These are phyloP conservation scores for Rhynchosporium agropyri DNA, from an alignment of 2,329 filamentous ascomycete genomes.

Conservation along the genomic window DNA sequence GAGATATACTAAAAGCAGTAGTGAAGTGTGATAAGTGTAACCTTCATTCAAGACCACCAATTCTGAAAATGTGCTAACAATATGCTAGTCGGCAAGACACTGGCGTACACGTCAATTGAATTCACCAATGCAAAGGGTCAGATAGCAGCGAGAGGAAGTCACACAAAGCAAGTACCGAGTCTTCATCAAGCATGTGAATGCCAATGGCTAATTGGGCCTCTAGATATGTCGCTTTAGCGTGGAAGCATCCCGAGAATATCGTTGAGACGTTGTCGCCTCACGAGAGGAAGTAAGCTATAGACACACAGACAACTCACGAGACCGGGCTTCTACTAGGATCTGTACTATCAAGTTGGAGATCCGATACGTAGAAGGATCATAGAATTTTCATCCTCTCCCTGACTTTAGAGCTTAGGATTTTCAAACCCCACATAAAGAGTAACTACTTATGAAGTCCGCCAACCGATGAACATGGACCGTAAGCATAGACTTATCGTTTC, in stretches of 20 bases:
- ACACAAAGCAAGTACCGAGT: constrained; percentile 60
- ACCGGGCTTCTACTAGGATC: too few relatives aligned
- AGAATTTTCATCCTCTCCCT: too few relatives aligned
- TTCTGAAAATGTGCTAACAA: background rate
- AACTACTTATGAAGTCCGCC: too few relatives aligned
- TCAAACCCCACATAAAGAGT: too few relatives aligned
- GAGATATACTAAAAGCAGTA: constrained; percentile 57
- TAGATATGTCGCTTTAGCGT: constrained; percentile 43
- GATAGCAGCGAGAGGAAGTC: constrained; percentile 63
- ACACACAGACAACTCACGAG: background rate
- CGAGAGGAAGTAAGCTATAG: constrained; percentile 17
- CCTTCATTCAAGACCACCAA: background rate
- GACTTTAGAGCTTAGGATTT: too few relatives aligned
- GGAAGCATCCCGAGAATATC: constrained; percentile 43
- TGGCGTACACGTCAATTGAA: constrained; percentile 62
- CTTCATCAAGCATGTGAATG: constrained; percentile 1
- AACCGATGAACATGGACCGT: too few relatives aligned
- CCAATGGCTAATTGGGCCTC: background rate
- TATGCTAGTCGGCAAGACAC: constrained; percentile 60
- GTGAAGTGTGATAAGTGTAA: constrained; percentile 65
- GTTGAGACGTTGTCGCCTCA: constrained; percentile 40
- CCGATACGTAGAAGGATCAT: too few relatives aligned
- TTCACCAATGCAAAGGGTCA: constrained; percentile 63
- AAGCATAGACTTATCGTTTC: too few relatives aligned
- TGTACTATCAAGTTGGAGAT: too few relatives aligned